Evolutionary conservation across 306 rosid genomes (phyloP).

Genomic region (Inga leiocalycina): DNA sequence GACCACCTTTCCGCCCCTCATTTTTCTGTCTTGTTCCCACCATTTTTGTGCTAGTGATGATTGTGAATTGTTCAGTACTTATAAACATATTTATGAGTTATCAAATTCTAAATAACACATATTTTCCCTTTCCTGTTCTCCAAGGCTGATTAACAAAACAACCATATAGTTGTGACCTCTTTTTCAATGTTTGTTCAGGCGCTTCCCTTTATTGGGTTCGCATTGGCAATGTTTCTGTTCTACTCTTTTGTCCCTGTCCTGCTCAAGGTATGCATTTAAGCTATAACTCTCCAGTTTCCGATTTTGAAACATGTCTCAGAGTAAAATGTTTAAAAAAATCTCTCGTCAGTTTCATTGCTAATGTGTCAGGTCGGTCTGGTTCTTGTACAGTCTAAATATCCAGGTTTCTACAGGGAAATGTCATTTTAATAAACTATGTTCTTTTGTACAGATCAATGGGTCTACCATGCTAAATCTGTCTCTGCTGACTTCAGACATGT

Average conservation of each 20-base stretch:
- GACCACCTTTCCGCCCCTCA: too few species aligned
- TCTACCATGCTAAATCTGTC: constrained; percentile 96
- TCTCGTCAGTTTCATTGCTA: background rate
- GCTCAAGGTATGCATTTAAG: constrained; percentile 70
- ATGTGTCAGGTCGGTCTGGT: background rate
- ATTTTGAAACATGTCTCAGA: constrained; percentile 8
- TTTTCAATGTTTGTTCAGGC: constrained; percentile 63
- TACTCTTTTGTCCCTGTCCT: constrained; percentile 87
- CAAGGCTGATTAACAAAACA: background rate
- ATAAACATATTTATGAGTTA: background rate
- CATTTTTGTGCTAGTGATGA: background rate
- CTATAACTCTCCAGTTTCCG: constrained; percentile 11
- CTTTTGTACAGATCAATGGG: constrained; percentile 66
- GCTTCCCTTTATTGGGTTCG: constrained; percentile 84
- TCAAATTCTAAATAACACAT: background rate
- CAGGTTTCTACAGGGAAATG: too few species aligned
- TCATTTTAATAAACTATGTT: constrained; percentile 23
- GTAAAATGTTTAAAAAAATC: background rate
- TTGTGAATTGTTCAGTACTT: too few species aligned
- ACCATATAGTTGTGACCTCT: background rate
- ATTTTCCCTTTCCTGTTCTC: background rate
- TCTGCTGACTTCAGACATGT: constrained; percentile 95
- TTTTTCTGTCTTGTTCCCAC: too few species aligned
- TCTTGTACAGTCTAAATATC: background rate
- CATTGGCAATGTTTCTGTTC: constrained; percentile 89